Evolutionary conservation across 345 rosid species (phyloP).

Genomic region (Aquilaria sinensis): DNA sequence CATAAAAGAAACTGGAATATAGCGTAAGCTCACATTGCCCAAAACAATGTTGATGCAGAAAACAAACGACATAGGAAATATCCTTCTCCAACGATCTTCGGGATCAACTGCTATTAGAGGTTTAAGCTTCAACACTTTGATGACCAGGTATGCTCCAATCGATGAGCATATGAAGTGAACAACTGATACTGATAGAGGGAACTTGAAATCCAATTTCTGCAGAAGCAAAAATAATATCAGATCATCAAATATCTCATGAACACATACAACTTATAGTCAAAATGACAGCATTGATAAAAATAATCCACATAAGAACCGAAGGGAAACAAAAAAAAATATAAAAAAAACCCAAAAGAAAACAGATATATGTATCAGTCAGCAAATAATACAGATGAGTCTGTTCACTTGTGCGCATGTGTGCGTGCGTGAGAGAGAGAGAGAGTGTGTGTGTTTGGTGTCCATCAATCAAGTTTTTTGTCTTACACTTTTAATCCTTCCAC

Average conservation of each 20-base stretch:
- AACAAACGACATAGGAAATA: constrained; percentile 70
- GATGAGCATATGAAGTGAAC: constrained; percentile 73
- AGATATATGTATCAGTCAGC: too few relatives aligned
- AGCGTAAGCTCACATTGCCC: constrained; percentile 68
- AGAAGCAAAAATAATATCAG: constrained; percentile 1
- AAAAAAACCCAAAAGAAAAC: not conserved
- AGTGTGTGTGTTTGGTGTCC: too few relatives aligned
- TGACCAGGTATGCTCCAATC: constrained; percentile 56
- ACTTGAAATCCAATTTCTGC: constrained; percentile 73
- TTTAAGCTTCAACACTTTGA: constrained; percentile 59
- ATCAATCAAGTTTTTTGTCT: too few relatives aligned
- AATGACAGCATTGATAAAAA: not conserved
- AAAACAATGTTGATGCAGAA: constrained; percentile 67
- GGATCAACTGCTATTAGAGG: constrained; percentile 53
- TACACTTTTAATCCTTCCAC: too few relatives aligned
- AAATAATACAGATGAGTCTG: not conserved
- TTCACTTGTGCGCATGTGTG: too few relatives aligned
- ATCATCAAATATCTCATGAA: constrained; percentile 6
- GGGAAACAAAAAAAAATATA: not conserved
- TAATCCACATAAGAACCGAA: not conserved
- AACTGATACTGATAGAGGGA: constrained; percentile 58
- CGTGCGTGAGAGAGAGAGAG: too few relatives aligned
- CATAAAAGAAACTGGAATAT: constrained; percentile 78
- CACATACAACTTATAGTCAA: not conserved
- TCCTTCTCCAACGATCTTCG: constrained; percentile 71